Base-by-base conservation (phyloP, 805 yeast species). In the Wickerhamomyces subpelliculosus region DNA sequence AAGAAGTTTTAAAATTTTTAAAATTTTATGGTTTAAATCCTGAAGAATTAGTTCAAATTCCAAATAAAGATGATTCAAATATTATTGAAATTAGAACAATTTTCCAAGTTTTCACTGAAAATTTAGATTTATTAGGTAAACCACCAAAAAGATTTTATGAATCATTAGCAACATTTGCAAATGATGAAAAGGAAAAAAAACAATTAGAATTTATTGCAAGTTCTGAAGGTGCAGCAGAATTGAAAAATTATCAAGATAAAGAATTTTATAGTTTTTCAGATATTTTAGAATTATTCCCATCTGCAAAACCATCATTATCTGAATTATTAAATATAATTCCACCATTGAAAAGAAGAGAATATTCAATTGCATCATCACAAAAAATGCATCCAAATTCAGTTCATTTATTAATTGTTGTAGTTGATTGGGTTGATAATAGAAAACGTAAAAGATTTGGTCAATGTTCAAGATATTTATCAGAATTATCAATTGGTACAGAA, bases 351-450 rank as follows among this genome's bases (percentile, higher is more conserved):
- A 83, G 97, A 70, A 84, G 97, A 70, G 97, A 90, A 65, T 90
- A 90, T 62, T 90, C 97, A 12, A 90, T 90, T 62, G 97, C 97
- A 4, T 89, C 97, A 1, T 89, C 97, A 22, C 97, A 90, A 65
- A 85, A 75, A 60, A 69, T 85, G 54, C 97, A 90, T 64, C 87
- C 90, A 39, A 85, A 84, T 58, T 90, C 88, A 27, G 87, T 90
- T 27, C 97, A 90, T 57, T 67, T 90, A 55, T 73, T 90, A 60
- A 80, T 90, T 60, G 97, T 90, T 44, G 97, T 89, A 38, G 97
- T 90, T 39, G 97, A 89, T 62, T 90, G 97, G 97, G 69, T 77
- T 32, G 96, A 90, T 62, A 70, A 80, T 38, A 72, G 74, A 60
- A 96, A 96, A 37, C 77, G 95, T 61, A 75, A 73, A 57, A 78